Conservation (phyloP, 228 moss, liverwort and hornwort genomes). For the Sphagnum magellanicum region DNA sequence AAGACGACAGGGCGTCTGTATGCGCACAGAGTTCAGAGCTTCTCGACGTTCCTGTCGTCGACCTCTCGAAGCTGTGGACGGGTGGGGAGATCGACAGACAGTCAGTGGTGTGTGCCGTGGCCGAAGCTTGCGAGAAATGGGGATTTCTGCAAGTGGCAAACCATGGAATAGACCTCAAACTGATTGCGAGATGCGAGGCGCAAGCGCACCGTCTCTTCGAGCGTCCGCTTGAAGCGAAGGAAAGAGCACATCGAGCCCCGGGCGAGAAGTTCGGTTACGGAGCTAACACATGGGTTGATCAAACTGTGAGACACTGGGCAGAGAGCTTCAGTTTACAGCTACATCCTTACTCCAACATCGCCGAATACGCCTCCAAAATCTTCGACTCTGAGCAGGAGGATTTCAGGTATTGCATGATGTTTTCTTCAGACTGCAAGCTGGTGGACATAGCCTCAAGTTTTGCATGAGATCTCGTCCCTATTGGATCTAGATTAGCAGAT, state of each 20-base stretch:
- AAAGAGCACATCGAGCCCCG: slow-evolving; percentile 34
- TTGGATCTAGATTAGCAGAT: too few relatives aligned
- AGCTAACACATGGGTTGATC: slow-evolving; percentile 44
- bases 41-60: slow-evolving; percentile 30
- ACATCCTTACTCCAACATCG: slow-evolving; percentile 14
- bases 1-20: slow-evolving; percentile 22
- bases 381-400: slow-evolving; percentile 21
- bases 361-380: slow-evolving; percentile 40
- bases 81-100: slow-evolving; percentile 15
- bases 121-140: slow-evolving; percentile 32
- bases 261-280: slow-evolving; percentile 36
- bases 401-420: slow-evolving; percentile 21
- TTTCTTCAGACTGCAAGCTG: too few relatives aligned
- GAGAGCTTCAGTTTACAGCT: slow-evolving; percentile 38
- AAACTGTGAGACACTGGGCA: slow-evolving; percentile 44
- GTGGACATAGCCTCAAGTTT: too few relatives aligned
- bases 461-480: too few relatives aligned
- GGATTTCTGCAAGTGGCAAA: slow-evolving; percentile 48
- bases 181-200: slow-evolving; percentile 26
- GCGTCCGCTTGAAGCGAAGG: slow-evolving; percentile 32
- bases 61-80: slow-evolving; percentile 26
- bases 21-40: slow-evolving; percentile 11
- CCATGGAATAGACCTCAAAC: slow-evolving; percentile 34
- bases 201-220: slow-evolving; percentile 36
- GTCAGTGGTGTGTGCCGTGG: slow-evolving; percentile 18